Evolutionary conservation across 164 flowering plant genomes (phyloP), one percentile per base, ranked within the genome.

Genomic region (Magnolia changhungtana): DNA sequence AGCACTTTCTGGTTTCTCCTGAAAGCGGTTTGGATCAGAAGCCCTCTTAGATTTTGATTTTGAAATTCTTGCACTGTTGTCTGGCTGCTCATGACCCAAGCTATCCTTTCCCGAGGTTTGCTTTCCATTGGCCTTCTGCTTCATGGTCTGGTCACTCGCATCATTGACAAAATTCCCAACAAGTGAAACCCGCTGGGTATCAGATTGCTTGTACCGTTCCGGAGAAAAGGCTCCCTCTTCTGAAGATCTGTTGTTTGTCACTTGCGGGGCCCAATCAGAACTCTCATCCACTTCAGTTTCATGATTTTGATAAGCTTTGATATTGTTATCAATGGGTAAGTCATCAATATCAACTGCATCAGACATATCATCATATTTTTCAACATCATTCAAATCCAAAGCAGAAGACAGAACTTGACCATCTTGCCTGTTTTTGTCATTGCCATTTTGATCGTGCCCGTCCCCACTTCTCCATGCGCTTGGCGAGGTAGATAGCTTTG

Each of bases 11-110:
- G 89, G 59, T 67, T 80, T 86, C 79, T 84, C 89, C 80, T 86
- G 83, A 8, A 59, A 74, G 67, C 78, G 80, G 55, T 78, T 81
- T 37, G 51, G 21, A 71, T 88, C 89, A 75, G 82, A 77, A 51
- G 75, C 83, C 75, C 85, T 89, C 80, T 86, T 92, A 72, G 86
- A 77, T 73, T 87, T 92, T n/a, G 82, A 71, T 83, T 80, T 84
- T 0, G 84, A 75, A 50, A 20, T 74, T 76, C 79, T 84, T 71
- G 83, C 85, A 50, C 75, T 73, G 69, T 75, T 82, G 68, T 84
- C 88, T 78, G 84, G 78, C 66, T 82, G 85, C 71, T 83, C 90
- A 75, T 71, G 81, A 75, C 77, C 69, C 27, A 72, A 75, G 68
- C 72, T 78, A 76, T 77, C 85, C 75, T 76, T 83, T 20, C 4